Percentiles rank a stretch among this genome's conserved stretches.
These are phyloP conservation scores for Coemansia sp. DNA, from an alignment of 192 early-diverging fungal species.

Conservation along the genomic window DNA sequence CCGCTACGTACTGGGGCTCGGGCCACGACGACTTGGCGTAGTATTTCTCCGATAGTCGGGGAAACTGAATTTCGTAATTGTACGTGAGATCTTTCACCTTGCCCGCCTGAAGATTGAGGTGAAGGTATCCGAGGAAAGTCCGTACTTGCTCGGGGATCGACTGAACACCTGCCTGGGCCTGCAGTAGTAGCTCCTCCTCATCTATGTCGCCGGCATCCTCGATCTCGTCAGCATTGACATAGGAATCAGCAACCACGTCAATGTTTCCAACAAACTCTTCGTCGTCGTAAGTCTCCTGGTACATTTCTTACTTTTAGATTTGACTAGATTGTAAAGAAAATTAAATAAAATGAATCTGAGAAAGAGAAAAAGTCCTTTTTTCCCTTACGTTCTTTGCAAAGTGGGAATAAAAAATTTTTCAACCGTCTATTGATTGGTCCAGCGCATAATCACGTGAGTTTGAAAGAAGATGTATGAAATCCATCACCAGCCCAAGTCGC, in stretches of 20 bases:
- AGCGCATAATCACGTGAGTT: slow-evolving; percentile 28
- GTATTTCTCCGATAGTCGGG: slow-evolving; percentile 89
- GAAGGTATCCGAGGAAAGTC: slow-evolving; percentile 83
- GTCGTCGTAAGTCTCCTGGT: slow-evolving; percentile 50
- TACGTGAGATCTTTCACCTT: slow-evolving; percentile 84
- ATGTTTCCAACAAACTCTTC: slow-evolving; percentile 57
- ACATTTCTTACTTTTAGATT: slow-evolving; percentile 23
- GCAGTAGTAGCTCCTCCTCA: slow-evolving; percentile 41
- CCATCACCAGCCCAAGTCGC: slow-evolving; percentile 52
- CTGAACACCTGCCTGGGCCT: slow-evolving; percentile 52
- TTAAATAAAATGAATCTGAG: background rate
- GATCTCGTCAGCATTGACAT: slow-evolving; percentile 39
- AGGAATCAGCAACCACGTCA: slow-evolving; percentile 50
- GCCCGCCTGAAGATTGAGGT: slow-evolving; percentile 77
- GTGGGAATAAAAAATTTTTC: slow-evolving; percentile 17
- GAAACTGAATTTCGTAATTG: slow-evolving; percentile 90
- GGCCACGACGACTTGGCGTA: slow-evolving; percentile 91
- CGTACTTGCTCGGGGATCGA: slow-evolving; percentile 82
- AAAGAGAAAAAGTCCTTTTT: no score
- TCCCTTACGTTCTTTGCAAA: no score
- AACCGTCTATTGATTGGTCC: background rate
- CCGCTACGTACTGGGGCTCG: slow-evolving; percentile 77
- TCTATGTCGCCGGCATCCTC: slow-evolving; percentile 40
- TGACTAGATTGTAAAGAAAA: background rate
- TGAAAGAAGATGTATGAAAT: slow-evolving; percentile 40